Percentiles rank a stretch among this genome's conserved stretches.
Conservation (phyloP, 108 stramenopile genomes). For the Nitzschia sp. region DNA sequence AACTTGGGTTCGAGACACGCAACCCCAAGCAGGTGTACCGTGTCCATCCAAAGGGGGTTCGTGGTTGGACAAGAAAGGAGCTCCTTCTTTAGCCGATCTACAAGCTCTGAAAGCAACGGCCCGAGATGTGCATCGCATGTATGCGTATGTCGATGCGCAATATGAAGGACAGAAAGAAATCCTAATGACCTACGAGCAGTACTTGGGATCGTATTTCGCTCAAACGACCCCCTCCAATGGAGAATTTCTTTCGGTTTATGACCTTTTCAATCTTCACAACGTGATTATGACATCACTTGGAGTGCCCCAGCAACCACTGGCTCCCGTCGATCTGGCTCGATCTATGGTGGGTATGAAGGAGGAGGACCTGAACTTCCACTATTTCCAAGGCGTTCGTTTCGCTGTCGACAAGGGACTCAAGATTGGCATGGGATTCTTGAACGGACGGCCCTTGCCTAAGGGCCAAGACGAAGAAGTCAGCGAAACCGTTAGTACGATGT, state of each 20-base stretch:
- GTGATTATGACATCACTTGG: constrained; percentile 40
- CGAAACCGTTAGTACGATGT: constrained; percentile 43
- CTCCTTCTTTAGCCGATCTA: constrained; percentile 18
- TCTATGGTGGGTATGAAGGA: constrained; percentile 7
- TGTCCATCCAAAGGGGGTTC: constrained; percentile 36
- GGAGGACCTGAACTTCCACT: constrained; percentile 23
- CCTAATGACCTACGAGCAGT: constrained; percentile 35
- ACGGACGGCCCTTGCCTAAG: constrained; percentile 76
- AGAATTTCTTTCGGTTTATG: constrained; percentile 23
- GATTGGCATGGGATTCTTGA: constrained; percentile 82
- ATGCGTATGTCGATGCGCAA: constrained; percentile 18
- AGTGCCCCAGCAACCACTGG: constrained; percentile 1
- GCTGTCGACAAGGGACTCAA: constrained; percentile 56
- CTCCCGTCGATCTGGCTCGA: constrained; percentile 1
- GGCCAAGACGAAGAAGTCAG: constrained; percentile 31
- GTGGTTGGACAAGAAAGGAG: constrained; percentile 22
- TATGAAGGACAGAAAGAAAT: constrained; percentile 8
- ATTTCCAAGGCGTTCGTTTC: constrained; percentile 58
- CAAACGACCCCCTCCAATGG: constrained; percentile 4
- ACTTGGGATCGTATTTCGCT: constrained; percentile 11
- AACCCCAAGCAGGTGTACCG: constrained; percentile 24
- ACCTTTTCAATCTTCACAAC: constrained; percentile 37
- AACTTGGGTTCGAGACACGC: constrained; percentile 23
- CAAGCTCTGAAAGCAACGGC: constrained; percentile 22
- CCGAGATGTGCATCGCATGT: constrained; percentile 44